Percentiles rank a stretch among this genome's conserved stretches.
phyloP scores from a whole-genome alignment of 139 green algal species.

The Zygnema circumcarinatum region DNA sequence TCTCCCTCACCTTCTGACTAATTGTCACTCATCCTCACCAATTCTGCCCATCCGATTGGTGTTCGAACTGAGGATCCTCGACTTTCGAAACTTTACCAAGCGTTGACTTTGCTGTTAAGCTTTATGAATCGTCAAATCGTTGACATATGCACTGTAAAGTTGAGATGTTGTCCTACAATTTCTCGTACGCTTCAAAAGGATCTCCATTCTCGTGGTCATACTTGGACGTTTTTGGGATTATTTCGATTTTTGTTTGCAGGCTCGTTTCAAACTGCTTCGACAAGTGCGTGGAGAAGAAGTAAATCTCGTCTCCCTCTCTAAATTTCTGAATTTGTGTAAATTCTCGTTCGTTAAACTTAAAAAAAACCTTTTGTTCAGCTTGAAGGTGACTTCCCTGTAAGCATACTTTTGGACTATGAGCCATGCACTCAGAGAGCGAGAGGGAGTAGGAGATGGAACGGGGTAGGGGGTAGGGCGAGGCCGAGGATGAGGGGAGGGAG shows the following conservation, averaged over 20 bases:
- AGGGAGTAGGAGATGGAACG: no score
- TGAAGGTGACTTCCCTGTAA: not conserved
- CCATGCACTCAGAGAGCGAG: no score
- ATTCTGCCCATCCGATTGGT: not conserved
- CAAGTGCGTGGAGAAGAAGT: conserved; percentile 58
- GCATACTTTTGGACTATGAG: no score
- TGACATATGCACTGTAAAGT: not conserved
- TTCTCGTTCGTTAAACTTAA: no score
- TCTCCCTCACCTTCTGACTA: not conserved
- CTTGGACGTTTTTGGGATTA: not conserved
- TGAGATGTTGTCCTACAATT: not conserved
- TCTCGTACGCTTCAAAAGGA: not conserved
- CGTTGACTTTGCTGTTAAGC: not conserved
- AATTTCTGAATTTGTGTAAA: no score
- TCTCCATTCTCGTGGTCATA: not conserved
- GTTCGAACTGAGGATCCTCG: not conserved
- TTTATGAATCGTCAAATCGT: not conserved
- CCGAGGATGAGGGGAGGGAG: no score
- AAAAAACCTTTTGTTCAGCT: not conserved
- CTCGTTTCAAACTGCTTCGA: conserved; percentile 45
- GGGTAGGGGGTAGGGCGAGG: no score
- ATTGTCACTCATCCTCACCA: conserved; percentile 2
- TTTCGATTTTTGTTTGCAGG: not conserved
- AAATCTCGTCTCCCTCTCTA: no score
- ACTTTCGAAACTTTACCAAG: not conserved